These are phyloP conservation scores for Lentinula lateritia DNA, from an alignment of 768 basidiomycete species.

Conservation along the genomic window DNA sequence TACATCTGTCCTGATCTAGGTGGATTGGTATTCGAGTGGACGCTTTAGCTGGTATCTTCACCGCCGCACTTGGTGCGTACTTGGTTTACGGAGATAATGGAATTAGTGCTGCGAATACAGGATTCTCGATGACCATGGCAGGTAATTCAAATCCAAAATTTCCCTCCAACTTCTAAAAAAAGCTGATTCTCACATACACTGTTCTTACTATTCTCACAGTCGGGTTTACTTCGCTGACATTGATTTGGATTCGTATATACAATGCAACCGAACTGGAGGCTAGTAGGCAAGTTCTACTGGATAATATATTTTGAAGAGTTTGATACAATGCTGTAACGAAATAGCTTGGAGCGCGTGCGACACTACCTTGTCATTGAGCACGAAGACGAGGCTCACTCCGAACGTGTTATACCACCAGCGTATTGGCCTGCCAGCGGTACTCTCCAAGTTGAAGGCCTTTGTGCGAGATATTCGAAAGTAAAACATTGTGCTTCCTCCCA, in stretches of 20 bases:
- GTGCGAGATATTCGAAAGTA: constrained; percentile 44
- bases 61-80: constrained; percentile 49
- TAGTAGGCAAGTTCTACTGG: constrained; percentile 29
- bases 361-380: constrained; percentile 58
- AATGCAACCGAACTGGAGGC: constrained; percentile 42
- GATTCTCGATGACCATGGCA: constrained; percentile 55
- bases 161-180: too few relatives aligned
- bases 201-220: constrained; percentile 20
- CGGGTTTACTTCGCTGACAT: constrained; percentile 49
- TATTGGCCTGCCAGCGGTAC: constrained; percentile 62
- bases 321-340: not conserved
- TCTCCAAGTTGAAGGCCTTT: constrained; percentile 46
- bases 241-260: constrained; percentile 39
- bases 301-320: not conserved
- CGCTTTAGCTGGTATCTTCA: constrained; percentile 50
- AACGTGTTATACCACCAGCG: constrained; percentile 46
- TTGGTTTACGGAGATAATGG: constrained; percentile 39
- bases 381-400: constrained; percentile 36
- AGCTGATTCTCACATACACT: not conserved
- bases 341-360: constrained; percentile 65
- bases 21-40: constrained; percentile 50
- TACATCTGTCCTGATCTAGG: not conserved
- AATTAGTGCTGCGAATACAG: constrained; percentile 33
- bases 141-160: constrained; percentile 9
- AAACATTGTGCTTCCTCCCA: too few relatives aligned